These are phyloP conservation scores for Funneliformis caledonium DNA, from an alignment of 371 early-diverging fungal species.

Conservation along the genomic window DNA sequence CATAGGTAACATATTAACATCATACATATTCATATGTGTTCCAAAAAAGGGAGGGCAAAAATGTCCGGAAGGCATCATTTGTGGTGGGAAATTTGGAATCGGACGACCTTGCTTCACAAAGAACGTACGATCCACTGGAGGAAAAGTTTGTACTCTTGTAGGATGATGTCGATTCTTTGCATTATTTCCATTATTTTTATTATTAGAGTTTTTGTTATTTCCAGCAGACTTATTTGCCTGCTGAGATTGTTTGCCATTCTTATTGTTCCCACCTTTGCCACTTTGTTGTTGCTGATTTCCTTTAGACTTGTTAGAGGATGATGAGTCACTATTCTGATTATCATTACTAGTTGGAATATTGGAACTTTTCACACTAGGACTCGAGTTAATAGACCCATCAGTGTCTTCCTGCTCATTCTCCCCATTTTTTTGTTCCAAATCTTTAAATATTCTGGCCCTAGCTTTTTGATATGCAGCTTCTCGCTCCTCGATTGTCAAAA, in stretches of 20 bases:
- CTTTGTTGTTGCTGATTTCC: slow-evolving; percentile 1
- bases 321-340: neutral
- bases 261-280: slow-evolving; percentile 12
- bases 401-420: slow-evolving; percentile 43
- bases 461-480: slow-evolving; percentile 78
- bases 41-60: slow-evolving; percentile 19
- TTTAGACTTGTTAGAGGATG: neutral
- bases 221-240: slow-evolving; percentile 8
- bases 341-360: slow-evolving; percentile 28
- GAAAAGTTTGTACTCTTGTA: slow-evolving; percentile 11
- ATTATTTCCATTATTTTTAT: slow-evolving; percentile 22
- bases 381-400: slow-evolving; percentile 37
- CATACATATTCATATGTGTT: slow-evolving; percentile 12
- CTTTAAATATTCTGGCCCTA: slow-evolving; percentile 78
- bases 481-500: slow-evolving; percentile 70
- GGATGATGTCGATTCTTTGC: slow-evolving; percentile 14
- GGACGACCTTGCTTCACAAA: slow-evolving; percentile 28
- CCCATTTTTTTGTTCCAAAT: slow-evolving; percentile 48
- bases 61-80: slow-evolving; percentile 11
- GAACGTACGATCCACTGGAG: slow-evolving; percentile 16
- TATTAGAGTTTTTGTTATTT: slow-evolving; percentile 26
- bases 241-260: slow-evolving; percentile 10
- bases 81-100: neutral
- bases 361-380: slow-evolving; percentile 6
- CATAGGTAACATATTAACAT: slow-evolving; percentile 11